These are phyloP conservation scores for Fusarium nisikadoi DNA, from an alignment of 2,329 filamentous ascomycete genomes.

Conservation along the genomic window DNA sequence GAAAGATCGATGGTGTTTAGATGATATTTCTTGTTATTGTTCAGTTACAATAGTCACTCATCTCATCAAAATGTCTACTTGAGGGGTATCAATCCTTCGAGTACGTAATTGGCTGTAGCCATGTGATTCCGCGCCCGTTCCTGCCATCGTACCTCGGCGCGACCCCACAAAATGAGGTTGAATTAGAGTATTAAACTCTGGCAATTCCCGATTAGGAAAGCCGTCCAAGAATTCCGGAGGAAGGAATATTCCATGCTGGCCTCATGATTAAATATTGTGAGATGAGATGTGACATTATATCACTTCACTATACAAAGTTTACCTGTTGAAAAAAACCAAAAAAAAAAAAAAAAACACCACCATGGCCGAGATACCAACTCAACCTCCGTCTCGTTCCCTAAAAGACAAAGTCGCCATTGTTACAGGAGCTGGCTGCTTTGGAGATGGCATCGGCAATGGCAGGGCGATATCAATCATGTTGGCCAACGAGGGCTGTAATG, in stretches of 20 bases:
- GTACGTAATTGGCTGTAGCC: background rate
- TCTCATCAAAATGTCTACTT: background rate
- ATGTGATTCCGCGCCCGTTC: background rate
- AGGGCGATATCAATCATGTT: conserved; percentile 68
- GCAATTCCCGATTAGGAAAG: conserved; percentile 9
- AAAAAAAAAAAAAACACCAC: background rate
- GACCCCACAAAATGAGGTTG: background rate
- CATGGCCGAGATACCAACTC: conserved; percentile 18
- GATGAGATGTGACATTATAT: background rate
- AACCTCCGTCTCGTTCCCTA: conserved; percentile 28
- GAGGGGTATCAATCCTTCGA: background rate
- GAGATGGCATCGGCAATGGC: conserved; percentile 70
- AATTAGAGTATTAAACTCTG: background rate
- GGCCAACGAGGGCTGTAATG: conserved; percentile 66
- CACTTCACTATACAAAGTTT: background rate
- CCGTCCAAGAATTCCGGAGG: background rate
- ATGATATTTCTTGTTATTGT: background rate
- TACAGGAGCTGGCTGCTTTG: conserved; percentile 67
- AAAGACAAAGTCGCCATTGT: conserved; percentile 61
- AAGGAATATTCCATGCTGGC: background rate
- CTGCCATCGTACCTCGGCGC: background rate
- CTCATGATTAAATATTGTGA: background rate
- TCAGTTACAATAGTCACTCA: background rate
- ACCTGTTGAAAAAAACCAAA: no score
- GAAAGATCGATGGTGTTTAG: background rate